These are phyloP conservation scores for Penicillium parvum DNA, from an alignment of 495 filamentous ascomycete genomes.

Conservation along the genomic window DNA sequence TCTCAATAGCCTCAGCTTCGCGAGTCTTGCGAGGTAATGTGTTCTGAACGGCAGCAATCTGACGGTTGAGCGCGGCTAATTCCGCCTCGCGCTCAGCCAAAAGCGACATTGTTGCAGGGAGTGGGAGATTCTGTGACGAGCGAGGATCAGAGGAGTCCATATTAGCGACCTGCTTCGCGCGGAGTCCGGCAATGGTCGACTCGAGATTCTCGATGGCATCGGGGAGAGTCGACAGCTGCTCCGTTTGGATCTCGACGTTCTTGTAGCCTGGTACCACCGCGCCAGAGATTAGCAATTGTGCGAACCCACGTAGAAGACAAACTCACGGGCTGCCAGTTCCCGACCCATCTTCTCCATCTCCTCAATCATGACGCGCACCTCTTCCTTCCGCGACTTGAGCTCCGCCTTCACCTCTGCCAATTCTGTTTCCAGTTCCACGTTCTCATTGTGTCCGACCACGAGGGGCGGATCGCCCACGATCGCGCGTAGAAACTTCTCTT, in stretches of 20 bases:
- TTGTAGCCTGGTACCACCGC: conserved; percentile 50
- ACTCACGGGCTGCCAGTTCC: conserved; percentile 50
- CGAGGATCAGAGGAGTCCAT: conserved; percentile 32
- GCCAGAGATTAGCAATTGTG: not conserved
- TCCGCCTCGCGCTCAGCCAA: conserved; percentile 56
- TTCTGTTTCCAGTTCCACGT: conserved; percentile 69
- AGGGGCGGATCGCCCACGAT: conserved; percentile 88
- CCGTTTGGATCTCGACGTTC: conserved; percentile 56
- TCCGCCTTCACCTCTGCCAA: conserved; percentile 68
- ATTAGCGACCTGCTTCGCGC: conserved; percentile 38
- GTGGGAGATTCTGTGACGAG: conserved; percentile 39
- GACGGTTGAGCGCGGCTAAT: conserved; percentile 59
- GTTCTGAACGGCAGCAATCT: conserved; percentile 60
- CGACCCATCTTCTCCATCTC: conserved; percentile 66
- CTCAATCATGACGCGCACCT: conserved; percentile 66
- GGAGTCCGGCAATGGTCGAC: conserved; percentile 51
- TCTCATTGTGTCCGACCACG: conserved; percentile 77
- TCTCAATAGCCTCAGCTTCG: conserved; percentile 66
- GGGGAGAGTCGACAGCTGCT: conserved; percentile 57
- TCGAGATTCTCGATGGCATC: conserved; percentile 59
- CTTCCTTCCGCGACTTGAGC: conserved; percentile 72
- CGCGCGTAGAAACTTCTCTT: conserved; percentile 90
- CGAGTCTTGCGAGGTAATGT: conserved; percentile 66
- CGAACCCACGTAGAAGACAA: not conserved
- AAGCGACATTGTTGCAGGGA: conserved; percentile 36